Conservation (phyloP, 345 rosid species). For the Salix exigua region DNA sequence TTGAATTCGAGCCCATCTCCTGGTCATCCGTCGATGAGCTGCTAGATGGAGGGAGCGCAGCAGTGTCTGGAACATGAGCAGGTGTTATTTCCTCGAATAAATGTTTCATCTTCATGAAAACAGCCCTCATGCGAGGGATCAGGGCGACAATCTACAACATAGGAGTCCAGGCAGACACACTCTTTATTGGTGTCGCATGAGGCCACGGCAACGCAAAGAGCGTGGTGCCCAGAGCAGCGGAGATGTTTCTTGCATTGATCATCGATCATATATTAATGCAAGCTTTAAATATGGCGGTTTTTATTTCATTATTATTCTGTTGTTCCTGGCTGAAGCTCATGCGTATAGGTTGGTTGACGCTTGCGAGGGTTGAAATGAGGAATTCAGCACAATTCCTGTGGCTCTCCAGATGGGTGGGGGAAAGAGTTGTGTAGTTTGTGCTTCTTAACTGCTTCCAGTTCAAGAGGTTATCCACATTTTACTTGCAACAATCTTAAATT, state of each 20-base stretch:
- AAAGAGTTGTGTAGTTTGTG: slow-evolving; percentile 3
- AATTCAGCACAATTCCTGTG: slow-evolving; percentile 6
- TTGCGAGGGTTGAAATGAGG: background rate
- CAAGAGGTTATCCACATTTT: background rate
- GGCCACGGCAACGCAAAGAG: slow-evolving; percentile 3
- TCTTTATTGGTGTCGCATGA: background rate
- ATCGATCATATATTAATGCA: background rate
- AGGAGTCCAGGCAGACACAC: background rate
- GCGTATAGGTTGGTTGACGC: background rate
- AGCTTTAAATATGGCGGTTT: background rate
- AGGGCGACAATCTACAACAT: background rate
- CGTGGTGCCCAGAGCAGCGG: background rate
- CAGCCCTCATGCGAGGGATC: background rate
- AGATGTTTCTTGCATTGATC: slow-evolving; percentile 3
- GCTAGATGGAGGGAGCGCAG: background rate
- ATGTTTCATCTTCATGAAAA: slow-evolving; percentile 25
- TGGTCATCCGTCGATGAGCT: slow-evolving; percentile 38
- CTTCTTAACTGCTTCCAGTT: slow-evolving; percentile 1
- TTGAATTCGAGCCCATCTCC: slow-evolving; percentile 35
- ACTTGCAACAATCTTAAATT: background rate
- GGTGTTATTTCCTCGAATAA: slow-evolving; percentile 23
- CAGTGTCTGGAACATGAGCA: slow-evolving; percentile 20
- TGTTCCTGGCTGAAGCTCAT: background rate
- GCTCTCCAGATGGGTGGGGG: background rate
- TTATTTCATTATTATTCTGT: too few species aligned